Evolutionary conservation across 495 filamentous ascomycete species (phyloP).

Genomic region (Echria macrotheca): DNA sequence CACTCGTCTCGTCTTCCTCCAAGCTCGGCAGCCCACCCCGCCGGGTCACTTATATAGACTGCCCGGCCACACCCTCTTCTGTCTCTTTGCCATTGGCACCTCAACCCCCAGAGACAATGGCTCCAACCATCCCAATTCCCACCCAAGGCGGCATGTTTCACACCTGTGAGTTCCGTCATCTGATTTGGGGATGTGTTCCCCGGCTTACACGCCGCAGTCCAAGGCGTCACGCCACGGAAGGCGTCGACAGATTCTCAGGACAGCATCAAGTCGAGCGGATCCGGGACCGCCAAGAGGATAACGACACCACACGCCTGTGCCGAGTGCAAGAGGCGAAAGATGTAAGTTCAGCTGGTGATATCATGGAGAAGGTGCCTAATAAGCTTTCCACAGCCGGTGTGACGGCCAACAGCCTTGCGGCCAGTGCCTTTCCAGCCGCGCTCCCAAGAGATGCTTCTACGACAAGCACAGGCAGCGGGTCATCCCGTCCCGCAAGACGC

Average conservation of each 20-base stretch:
- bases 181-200: too few relatives aligned
- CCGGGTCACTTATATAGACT: too few relatives aligned
- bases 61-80: too few relatives aligned
- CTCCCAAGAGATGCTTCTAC: conserved; percentile 54
- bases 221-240: conserved; percentile 45
- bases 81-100: neutral
- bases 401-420: conserved; percentile 55
- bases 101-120: conserved; percentile 28
- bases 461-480: conserved; percentile 56
- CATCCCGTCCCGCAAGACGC: conserved; percentile 54
- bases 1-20: too few relatives aligned
- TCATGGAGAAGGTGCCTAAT: too few relatives aligned
- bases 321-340: conserved; percentile 56
- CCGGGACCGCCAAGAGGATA: conserved; percentile 41
- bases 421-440: conserved; percentile 52
- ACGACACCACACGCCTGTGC: conserved; percentile 55
- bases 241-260: conserved; percentile 42
- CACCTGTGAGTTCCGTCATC: conserved; percentile 40
- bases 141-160: conserved; percentile 51
- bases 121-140: conserved; percentile 42
- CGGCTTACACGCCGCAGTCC: too few relatives aligned
- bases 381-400: conserved; percentile 41
- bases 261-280: conserved; percentile 37
- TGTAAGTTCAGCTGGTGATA: conserved; percentile 30
- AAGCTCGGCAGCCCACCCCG: too few relatives aligned